These are phyloP conservation scores for Phytophthora lateralis DNA, from an alignment of 352 stramenopile genomes.

Conservation along the genomic window DNA sequence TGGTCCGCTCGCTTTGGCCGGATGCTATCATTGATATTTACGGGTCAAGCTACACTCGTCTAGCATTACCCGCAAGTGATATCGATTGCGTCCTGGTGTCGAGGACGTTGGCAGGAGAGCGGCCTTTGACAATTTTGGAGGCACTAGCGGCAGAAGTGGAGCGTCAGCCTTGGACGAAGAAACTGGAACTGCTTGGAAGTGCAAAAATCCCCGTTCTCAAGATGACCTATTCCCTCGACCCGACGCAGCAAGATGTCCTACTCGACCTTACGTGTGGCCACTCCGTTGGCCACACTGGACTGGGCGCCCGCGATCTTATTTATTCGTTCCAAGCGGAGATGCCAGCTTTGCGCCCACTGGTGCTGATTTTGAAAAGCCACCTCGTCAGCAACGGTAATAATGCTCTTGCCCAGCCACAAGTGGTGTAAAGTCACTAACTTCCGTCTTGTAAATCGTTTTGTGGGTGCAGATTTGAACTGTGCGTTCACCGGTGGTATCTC, in stretches of 20 bases:
- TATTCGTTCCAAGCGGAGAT: conserved; percentile 90
- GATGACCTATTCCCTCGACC: conserved; percentile 63
- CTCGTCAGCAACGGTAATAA: conserved; percentile 58
- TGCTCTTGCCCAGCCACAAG: not conserved
- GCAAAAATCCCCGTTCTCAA: conserved; percentile 97
- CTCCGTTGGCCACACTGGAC: conserved; percentile 93
- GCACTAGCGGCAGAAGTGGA: conserved; percentile 87
- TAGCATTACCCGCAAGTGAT: conserved; percentile 95
- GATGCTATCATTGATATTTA: conserved; percentile 95
- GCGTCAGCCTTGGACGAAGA: conserved; percentile 71
- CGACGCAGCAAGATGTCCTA: conserved; percentile 53
- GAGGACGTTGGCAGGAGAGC: conserved; percentile 73
- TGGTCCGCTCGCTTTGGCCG: conserved; percentile 76
- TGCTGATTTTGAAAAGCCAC: conserved; percentile 94
- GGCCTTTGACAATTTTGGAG: conserved; percentile 90
- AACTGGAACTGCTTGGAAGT: conserved; percentile 93
- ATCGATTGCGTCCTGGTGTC: conserved; percentile 96
- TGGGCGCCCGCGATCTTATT: conserved; percentile 93
- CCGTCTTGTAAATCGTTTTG: conserved; percentile 30
- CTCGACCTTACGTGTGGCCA: conserved; percentile 97
- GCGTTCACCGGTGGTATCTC: conserved; percentile 96
- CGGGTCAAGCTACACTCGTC: conserved; percentile 95
- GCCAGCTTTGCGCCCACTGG: conserved; percentile 93
- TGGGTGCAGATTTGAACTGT: conserved; percentile 84
- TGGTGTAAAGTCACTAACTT: conserved; percentile 20